Evolutionary conservation across 495 filamentous ascomycete genomes (phyloP).

Genomic region (Niebla homalea): DNA sequence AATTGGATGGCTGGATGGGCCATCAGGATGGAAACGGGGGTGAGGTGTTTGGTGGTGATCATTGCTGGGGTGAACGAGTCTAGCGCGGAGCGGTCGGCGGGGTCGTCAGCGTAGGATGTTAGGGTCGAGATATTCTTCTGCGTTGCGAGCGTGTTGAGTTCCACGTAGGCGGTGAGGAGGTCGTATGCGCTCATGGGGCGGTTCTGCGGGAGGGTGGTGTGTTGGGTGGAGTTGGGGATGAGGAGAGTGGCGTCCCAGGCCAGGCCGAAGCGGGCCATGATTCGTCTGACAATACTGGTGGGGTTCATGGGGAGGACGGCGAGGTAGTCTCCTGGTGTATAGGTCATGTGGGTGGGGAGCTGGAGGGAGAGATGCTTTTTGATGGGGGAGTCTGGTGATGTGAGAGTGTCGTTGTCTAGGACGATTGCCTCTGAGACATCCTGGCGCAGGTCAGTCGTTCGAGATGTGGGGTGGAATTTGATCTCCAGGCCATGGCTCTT

Average conservation of each 20-base stretch:
- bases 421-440: slow-evolving; percentile 52
- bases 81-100: neutral
- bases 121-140: slow-evolving; percentile 12
- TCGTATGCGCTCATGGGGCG: slow-evolving; percentile 45
- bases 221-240: slow-evolving; percentile 27
- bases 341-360: slow-evolving; percentile 51
- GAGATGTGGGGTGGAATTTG: slow-evolving; percentile 41
- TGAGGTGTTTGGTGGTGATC: neutral
- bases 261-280: slow-evolving; percentile 33
- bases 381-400: slow-evolving; percentile 36
- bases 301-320: slow-evolving; percentile 61
- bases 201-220: slow-evolving; percentile 43
- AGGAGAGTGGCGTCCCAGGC: slow-evolving; percentile 41
- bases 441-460: slow-evolving; percentile 49
- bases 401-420: slow-evolving; percentile 39
- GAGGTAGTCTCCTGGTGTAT: slow-evolving; percentile 63
- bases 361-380: slow-evolving; percentile 56
- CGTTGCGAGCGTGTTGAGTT: slow-evolving; percentile 57
- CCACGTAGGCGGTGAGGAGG: slow-evolving; percentile 56
- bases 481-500: slow-evolving; percentile 29
- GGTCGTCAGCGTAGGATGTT: neutral
- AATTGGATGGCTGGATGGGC: slow-evolving; percentile 38
- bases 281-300: slow-evolving; percentile 33
- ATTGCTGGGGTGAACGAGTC: neutral
- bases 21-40: slow-evolving; percentile 15